Evolutionary conservation across 2,329 filamentous ascomycete species (phyloP).

Genomic region (Pleoardoris graminearum): DNA sequence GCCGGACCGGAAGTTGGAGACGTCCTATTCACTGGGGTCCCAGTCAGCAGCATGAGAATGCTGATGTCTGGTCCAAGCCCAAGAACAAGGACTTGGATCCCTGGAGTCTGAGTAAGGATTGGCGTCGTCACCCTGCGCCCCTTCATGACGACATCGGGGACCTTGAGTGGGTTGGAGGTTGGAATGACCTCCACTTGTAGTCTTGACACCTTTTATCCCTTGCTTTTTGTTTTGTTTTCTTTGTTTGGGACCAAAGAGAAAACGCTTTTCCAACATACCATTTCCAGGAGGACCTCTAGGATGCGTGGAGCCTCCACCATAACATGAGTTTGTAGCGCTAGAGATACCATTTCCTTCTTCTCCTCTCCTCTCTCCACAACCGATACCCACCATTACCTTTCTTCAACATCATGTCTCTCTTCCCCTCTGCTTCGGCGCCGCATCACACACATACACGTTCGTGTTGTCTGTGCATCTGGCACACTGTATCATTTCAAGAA

Average conservation of each 20-base stretch:
- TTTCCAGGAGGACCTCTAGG: conserved; percentile 6
- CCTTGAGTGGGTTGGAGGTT: conserved; percentile 94
- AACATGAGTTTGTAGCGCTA: conserved; percentile 42
- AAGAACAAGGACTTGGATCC: conserved; percentile 36
- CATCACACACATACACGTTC: no score
- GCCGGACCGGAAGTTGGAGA: conserved; percentile 44
- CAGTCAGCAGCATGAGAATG: conserved; percentile 40
- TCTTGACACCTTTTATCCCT: conserved; percentile 48
- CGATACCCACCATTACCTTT: conserved; percentile 22
- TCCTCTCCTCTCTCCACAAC: conserved; percentile 27
- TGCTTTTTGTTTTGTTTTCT: conserved; percentile 26
- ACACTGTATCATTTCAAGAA: conserved; percentile 7
- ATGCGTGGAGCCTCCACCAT: conserved; percentile 10
- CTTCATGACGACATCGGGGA: conserved; percentile 69
- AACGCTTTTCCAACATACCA: conserved; percentile 21
- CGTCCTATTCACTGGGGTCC: conserved; percentile 42
- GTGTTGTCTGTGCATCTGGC: neutral
- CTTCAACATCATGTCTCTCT: conserved; percentile 26
- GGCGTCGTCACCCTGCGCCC: conserved; percentile 50
- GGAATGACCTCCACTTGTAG: conserved; percentile 71
- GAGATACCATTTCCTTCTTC: conserved; percentile 46
- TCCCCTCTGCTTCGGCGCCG: conserved; percentile 6
- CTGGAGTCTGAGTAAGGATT: conserved; percentile 54
- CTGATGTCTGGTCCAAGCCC: conserved; percentile 40
- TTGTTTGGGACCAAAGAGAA: conserved; percentile 26